phyloP scores from a whole-genome alignment of 148 eudicot genomes.

The Nyssa sinensis region DNA sequence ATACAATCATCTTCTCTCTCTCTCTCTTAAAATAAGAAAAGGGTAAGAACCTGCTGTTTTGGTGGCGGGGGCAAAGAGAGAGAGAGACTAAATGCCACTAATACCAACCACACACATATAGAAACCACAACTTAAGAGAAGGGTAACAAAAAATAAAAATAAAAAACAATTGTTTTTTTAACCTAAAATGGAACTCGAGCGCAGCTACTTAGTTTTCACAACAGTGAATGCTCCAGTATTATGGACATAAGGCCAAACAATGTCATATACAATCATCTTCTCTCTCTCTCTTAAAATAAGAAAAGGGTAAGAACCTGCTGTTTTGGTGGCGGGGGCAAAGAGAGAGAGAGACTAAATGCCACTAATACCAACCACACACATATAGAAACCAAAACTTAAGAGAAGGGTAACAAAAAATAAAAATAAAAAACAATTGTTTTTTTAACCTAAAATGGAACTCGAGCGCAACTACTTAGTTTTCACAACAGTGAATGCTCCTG shows the following conservation, averaged over 20 bases:
- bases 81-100: too few species aligned
- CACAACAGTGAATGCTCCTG: neutral
- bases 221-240: neutral
- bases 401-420: neutral
- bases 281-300: too few species aligned
- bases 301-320: too few species aligned
- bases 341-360: too few species aligned
- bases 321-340: too few species aligned
- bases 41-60: too few species aligned
- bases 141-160: neutral
- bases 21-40: too few species aligned
- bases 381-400: too few species aligned
- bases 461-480: neutral
- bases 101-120: neutral
- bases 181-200: neutral
- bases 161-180: neutral
- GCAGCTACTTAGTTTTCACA: neutral
- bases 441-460: neutral
- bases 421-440: neutral
- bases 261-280: too few species aligned
- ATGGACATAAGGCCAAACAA: neutral
- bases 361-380: neutral
- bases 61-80: too few species aligned
- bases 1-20: too few species aligned
- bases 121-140: neutral